Evolutionary conservation across 331 rosid genomes (phyloP).

Genomic region (Ulmus americana): DNA sequence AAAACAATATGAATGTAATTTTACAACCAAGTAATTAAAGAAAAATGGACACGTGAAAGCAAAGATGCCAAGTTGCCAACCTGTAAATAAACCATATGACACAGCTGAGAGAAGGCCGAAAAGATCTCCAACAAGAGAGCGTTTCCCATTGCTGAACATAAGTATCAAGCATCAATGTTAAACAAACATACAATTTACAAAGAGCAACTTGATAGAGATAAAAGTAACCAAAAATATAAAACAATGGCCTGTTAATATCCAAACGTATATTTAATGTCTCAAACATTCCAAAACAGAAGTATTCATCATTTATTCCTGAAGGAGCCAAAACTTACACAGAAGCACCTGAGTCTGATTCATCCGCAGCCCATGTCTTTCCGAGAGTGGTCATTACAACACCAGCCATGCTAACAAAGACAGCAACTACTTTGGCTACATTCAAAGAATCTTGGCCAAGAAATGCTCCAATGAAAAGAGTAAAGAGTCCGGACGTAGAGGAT

Average conservation of each 20-base stretch:
- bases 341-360: constrained; percentile 45
- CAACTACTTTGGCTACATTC: constrained; percentile 68
- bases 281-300: no score
- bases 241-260: no score
- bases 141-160: constrained; percentile 71
- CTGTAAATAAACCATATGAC: constrained; percentile 87
- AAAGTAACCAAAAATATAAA: not conserved
- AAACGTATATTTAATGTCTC: no score
- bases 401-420: constrained; percentile 90
- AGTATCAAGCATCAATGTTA: constrained; percentile 40
- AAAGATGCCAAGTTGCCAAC: constrained; percentile 27
- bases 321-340: constrained; percentile 49
- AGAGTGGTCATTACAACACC: constrained; percentile 92
- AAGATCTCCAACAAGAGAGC: constrained; percentile 72
- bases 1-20: constrained; percentile 8
- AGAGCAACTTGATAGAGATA: constrained; percentile 22
- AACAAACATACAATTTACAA: constrained; percentile 25
- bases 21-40: constrained; percentile 9
- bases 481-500: constrained; percentile 96
- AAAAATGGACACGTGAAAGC: constrained; percentile 1
- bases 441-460: constrained; percentile 79
- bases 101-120: constrained; percentile 90
- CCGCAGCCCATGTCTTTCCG: constrained; percentile 95
- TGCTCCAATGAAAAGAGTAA: constrained; percentile 89
- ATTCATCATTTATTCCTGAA: not conserved